These are phyloP conservation scores for Cryptococcus jaspeensis DNA, from an alignment of 1,284 basidiomycete species.

Conservation along the genomic window DNA sequence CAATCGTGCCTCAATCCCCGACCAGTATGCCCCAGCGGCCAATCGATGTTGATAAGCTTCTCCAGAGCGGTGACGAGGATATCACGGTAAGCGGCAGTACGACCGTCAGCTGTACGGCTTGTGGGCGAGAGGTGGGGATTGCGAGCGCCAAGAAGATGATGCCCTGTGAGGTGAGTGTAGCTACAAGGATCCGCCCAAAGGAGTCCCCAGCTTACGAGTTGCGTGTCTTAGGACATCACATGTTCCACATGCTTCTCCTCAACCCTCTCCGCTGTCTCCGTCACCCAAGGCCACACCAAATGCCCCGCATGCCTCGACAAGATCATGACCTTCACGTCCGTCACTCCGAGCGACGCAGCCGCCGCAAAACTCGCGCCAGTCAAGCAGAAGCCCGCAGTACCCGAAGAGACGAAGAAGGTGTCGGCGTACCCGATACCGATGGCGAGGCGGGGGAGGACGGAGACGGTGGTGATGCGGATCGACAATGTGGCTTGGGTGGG, in stretches of 20 bases:
- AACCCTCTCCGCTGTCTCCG: constrained; percentile 36
- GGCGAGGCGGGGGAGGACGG: neutral
- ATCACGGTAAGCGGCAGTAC: neutral
- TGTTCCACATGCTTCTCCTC: constrained; percentile 44
- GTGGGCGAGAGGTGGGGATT: constrained; percentile 10
- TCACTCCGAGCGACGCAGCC: neutral
- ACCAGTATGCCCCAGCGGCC: neutral
- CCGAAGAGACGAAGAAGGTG: no score
- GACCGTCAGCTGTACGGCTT: constrained; percentile 17
- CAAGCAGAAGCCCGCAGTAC: no score
- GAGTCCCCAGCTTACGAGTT: neutral
- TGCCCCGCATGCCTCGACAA: constrained; percentile 34
- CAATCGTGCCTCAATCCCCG: neutral
- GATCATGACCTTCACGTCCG: constrained; percentile 23
- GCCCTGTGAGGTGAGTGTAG: constrained; percentile 33
- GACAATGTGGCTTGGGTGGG: constrained; percentile 51
- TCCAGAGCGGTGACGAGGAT: neutral
- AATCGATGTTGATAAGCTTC: neutral
- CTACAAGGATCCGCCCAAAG: neutral
- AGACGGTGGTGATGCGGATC: constrained; percentile 39
- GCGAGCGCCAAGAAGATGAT: constrained; percentile 22
- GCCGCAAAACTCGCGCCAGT: no score
- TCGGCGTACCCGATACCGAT: constrained; percentile 2
- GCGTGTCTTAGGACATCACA: constrained; percentile 23
- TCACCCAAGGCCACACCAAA: constrained; percentile 26